These are phyloP conservation scores for Orychophragmus violaceus DNA, from an alignment of 345 rosid species.

Conservation along the genomic window DNA sequence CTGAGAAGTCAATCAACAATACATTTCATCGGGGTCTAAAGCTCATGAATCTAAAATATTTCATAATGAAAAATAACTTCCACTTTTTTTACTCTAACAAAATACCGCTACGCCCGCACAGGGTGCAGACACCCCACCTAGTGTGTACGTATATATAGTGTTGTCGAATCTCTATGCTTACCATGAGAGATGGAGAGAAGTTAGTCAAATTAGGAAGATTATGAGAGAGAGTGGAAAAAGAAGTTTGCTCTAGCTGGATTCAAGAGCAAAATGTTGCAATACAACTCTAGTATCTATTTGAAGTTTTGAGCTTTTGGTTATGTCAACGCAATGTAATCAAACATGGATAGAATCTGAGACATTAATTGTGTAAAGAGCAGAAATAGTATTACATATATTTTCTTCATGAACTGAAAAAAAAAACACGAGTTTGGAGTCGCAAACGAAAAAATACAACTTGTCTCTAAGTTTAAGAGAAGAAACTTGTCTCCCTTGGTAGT, in stretches of 20 bases:
- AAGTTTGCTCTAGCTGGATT: slow-evolving; percentile 65
- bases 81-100: too few species aligned
- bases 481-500: slow-evolving; percentile 29
- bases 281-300: background rate
- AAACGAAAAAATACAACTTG: background rate
- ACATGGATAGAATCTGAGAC: background rate
- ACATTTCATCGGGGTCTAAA: too few species aligned
- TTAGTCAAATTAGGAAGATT: slow-evolving; percentile 46
- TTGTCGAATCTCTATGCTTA: slow-evolving; percentile 56
- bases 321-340: background rate
- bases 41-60: too few species aligned
- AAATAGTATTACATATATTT: background rate
- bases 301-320: background rate
- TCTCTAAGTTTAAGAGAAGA: background rate
- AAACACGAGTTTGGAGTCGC: slow-evolving; percentile 8
- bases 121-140: too few species aligned
- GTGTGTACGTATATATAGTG: slow-evolving; percentile 52
- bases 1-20: too few species aligned
- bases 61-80: too few species aligned
- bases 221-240: slow-evolving; percentile 56
- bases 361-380: background rate
- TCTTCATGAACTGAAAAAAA: background rate
- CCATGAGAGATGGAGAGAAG: slow-evolving; percentile 56
- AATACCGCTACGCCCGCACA: too few species aligned
- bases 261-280: slow-evolving; percentile 28